These are phyloP conservation scores for Cryptococcus sp. DNA, from an alignment of 1,284 basidiomycete species.

Conservation along the genomic window DNA sequence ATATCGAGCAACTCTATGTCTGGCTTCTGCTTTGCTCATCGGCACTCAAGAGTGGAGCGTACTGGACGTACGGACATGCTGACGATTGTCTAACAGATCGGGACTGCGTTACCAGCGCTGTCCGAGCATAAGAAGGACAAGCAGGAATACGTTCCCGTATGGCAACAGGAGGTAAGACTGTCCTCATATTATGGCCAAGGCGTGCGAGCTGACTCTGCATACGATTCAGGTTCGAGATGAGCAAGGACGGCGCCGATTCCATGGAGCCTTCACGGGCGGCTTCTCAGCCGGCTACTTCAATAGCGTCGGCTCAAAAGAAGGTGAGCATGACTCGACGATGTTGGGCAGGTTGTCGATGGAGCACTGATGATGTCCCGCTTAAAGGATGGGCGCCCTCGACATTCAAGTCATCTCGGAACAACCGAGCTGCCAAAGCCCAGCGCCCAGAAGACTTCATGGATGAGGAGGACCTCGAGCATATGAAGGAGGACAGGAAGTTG, in stretches of 20 bases:
- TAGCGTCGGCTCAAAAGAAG: conserved; percentile 92
- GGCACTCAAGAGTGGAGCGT: neutral
- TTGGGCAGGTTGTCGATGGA: too few relatives aligned
- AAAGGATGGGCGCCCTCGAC: conserved; percentile 93
- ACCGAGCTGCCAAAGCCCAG: conserved; percentile 64
- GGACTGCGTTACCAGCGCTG: conserved; percentile 85
- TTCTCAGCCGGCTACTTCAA: conserved; percentile 98
- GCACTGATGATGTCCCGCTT: too few relatives aligned
- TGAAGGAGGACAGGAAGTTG: conserved; percentile 70
- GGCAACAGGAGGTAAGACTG: conserved; percentile 85
- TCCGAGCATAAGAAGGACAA: conserved; percentile 80
- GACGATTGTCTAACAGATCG: conserved; percentile 63
- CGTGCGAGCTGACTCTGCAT: neutral
- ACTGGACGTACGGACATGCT: too few relatives aligned
- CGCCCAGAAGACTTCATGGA: conserved; percentile 97
- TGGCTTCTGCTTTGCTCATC: conserved; percentile 19
- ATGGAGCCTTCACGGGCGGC: conserved; percentile 97
- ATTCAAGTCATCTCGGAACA: conserved; percentile 80
- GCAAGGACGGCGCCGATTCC: conserved; percentile 84
- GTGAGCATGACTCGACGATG: conserved; percentile 53
- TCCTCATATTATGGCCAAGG: neutral
- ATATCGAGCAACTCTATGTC: neutral
- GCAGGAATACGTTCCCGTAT: conserved; percentile 91
- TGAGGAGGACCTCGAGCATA: conserved; percentile 88
- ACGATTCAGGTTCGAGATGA: conserved; percentile 78